Evolutionary conservation across 768 basidiomycete genomes (phyloP).

Genomic region (Termitomyces sp.): DNA sequence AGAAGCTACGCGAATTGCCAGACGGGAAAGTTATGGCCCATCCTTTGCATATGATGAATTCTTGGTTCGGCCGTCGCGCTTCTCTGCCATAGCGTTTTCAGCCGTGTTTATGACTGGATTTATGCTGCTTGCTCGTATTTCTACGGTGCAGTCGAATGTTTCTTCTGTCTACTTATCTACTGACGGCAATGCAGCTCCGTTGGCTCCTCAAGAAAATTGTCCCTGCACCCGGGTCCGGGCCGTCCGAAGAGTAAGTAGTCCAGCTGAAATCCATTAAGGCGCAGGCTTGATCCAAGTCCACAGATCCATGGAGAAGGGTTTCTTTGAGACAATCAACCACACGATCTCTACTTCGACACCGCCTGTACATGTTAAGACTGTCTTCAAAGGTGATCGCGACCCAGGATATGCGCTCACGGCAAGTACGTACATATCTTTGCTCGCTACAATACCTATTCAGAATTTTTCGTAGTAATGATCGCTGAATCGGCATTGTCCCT

Average conservation of each 20-base stretch:
- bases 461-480: slow-evolving; percentile 63
- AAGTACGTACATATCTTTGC: slow-evolving; percentile 27
- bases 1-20: slow-evolving; percentile 11
- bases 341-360: slow-evolving; percentile 51
- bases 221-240: slow-evolving; percentile 54
- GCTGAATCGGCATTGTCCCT: slow-evolving; percentile 73
- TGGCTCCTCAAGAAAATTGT: slow-evolving; percentile 47
- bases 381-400: slow-evolving; percentile 64
- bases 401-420: slow-evolving; percentile 66
- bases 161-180: neutral
- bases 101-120: slow-evolving; percentile 27
- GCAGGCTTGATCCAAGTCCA: neutral
- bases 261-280: neutral
- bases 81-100: slow-evolving; percentile 37
- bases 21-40: slow-evolving; percentile 51
- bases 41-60: slow-evolving; percentile 78
- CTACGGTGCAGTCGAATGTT: slow-evolving; percentile 29
- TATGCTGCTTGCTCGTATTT: slow-evolving; percentile 24
- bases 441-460: slow-evolving; percentile 1
- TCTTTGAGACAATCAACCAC: slow-evolving; percentile 59
- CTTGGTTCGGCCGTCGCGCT: slow-evolving; percentile 28
- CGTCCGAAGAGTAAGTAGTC: slow-evolving; percentile 52
- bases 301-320: slow-evolving; percentile 58
- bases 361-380: slow-evolving; percentile 49
- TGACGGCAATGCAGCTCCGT: slow-evolving; percentile 36